Evolutionary conservation across 139 green algal genomes (phyloP), one percentile per base, ranked within the genome.

Genomic region (Closterium sp.): DNA sequence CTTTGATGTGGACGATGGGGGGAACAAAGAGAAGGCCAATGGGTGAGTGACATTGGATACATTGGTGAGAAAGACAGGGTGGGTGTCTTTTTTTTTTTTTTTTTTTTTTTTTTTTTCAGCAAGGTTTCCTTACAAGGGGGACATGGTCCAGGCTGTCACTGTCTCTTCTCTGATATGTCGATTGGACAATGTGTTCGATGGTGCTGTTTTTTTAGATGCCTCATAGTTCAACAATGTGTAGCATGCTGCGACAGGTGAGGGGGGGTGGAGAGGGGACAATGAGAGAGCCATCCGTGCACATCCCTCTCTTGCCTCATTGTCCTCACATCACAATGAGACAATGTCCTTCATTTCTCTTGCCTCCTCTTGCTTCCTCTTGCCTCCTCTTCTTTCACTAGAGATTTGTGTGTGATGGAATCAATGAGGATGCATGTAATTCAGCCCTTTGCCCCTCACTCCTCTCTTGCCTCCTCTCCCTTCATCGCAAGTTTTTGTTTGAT

Each of bases 341-440:
- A 45, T 30, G 4, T 89, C 17, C 13, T 38, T 38, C 29, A 4
- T 28, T 34, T 38, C 22, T 38, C 27, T 9, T 86, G 79, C 79
- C 79, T 29, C 11, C 6, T 9, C 79, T 9, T n/a, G 5, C 79
- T 86, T 9, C 79, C 79, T 9, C 9, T 9, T 29, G 27, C 79
- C 11, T 29, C 79, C 5, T 29, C 79, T 29, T 9, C 79, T 9
- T 86, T 10, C 79, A n/a, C 79, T 29, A 10, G 28, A 10, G 89
- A 45, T 99, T 96, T 94, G 94, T 95, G 19, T 99, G 99, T 93
- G 95, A 97, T 73, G 98, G 97, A 86, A 93, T 96, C n/a, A 97
- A 98, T 91, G 97, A 98, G 70, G 94, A 88, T 24, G 94, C 94
- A 7, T 62, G 98, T 91, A 91, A 97, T 88, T 90, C 45, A 30